Base-by-base conservation (phyloP, 208 protist species). In the Acanthamoeba sp. region DNA sequence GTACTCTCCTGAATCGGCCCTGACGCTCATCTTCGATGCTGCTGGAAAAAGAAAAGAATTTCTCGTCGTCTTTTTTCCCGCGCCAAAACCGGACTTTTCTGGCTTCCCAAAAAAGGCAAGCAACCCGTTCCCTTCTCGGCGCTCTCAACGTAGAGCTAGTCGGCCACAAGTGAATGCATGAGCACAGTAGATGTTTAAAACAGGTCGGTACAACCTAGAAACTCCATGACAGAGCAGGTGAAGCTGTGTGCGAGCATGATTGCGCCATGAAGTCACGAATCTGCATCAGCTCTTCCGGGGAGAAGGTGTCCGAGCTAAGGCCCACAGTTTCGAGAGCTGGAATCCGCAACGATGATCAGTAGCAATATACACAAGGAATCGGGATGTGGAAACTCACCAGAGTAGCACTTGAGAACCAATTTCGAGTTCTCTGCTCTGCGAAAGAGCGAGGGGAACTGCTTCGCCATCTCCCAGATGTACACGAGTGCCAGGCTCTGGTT, bases 1-100 rank as follows among this genome's bases (percentile, higher is more conserved):
- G 45, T 87, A 87, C 78, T 87, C 78, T 34, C 78, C 78, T 14
- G 78, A 87, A 36, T 87, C 78, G 9, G 32, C 78, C 1, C 78
- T 6, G 10, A 87, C 78, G 78, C 78, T 87, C 78, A 87, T 87
- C 45, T 12, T 80, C 40, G 66, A 5, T 62, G 62, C 62, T 0
- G 9, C 6, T 2, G 0, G 62, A 69, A 69, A 38, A 69, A 34
- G n/a, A 34, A 69, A 34, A 18, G 4, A 34, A 69, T 27, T 69
- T 69, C 12, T 12, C 24, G 55, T 64, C 22, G 5, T 32, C 57
- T 29, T 64, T 24, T 29, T n/a, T 2, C 1, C 12, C 45, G 20
- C 55, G 45, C 12, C 9, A 50, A 50, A 50, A 50, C 45, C 9
- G 45, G n/a, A n/a, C 12, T 10, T 52, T 52, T 18, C 20, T 52